Percentiles rank a stretch among this genome's conserved stretches.
Conservation (phyloP, 1,139 yeast genomes). For the Nakaseomyces uthaithaninus region DNA sequence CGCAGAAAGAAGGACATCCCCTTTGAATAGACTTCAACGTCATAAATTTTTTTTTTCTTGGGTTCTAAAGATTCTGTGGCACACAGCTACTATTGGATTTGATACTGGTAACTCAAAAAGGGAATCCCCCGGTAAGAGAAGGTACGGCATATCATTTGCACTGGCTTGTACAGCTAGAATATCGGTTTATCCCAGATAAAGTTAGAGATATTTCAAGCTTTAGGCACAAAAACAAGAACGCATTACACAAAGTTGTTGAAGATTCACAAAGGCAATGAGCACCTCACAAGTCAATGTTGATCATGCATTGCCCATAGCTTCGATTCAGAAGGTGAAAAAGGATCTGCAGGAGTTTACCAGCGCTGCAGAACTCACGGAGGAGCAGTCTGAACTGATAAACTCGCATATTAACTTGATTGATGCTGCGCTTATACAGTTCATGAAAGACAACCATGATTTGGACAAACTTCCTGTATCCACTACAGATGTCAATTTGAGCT, state of each 20-base stretch:
- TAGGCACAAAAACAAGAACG: too few relatives aligned
- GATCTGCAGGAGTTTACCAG: constrained; percentile 20
- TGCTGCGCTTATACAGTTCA: constrained; percentile 22
- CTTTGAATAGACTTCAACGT: too few relatives aligned
- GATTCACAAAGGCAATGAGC: neutral
- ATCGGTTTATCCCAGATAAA: too few relatives aligned
- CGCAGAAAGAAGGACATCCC: too few relatives aligned
- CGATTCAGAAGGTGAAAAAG: constrained; percentile 24
- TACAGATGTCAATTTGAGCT: constrained; percentile 26
- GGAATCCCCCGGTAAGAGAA: too few relatives aligned
- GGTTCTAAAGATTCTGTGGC: too few relatives aligned
- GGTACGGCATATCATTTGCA: too few relatives aligned
- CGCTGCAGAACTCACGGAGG: constrained; percentile 13
- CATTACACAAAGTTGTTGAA: neutral
- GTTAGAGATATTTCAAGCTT: too few relatives aligned
- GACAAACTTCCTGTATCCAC: constrained; percentile 19
- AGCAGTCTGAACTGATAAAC: constrained; percentile 18
- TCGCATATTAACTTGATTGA: constrained; percentile 21
- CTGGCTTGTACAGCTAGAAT: too few relatives aligned
- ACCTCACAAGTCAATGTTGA: constrained; percentile 22
- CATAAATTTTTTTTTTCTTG: too few relatives aligned
- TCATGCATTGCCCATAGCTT: constrained; percentile 27
- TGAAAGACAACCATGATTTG: constrained; percentile 27
- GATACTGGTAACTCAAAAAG: too few relatives aligned
- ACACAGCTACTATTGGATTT: too few relatives aligned